A percentile compares a stretch with the other conserved stretches of the same genome.
Evolutionary conservation across 345 rosid genomes (phyloP).

Genomic region (Euclidium syriacum): DNA sequence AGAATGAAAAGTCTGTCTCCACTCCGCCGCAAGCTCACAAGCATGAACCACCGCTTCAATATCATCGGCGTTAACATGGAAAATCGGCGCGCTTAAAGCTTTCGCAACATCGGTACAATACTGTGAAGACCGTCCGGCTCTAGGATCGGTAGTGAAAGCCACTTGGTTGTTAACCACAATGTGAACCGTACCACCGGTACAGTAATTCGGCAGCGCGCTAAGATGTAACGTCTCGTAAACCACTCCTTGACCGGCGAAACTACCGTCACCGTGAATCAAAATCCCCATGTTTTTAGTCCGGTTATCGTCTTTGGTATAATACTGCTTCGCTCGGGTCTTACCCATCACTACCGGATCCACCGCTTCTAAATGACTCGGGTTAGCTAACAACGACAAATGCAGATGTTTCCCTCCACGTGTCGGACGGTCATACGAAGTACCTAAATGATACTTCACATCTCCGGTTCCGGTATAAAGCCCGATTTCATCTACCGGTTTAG

Average conservation of each 20-base stretch:
- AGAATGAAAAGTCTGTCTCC: slow-evolving; percentile 85
- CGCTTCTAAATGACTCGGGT: slow-evolving; percentile 90
- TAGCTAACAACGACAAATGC: slow-evolving; percentile 80
- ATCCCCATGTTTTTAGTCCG: slow-evolving; percentile 70
- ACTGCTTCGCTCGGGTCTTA: slow-evolving; percentile 80
- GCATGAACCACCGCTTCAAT: slow-evolving; percentile 75
- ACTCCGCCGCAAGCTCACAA: slow-evolving; percentile 82
- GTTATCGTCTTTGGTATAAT: slow-evolving; percentile 56
- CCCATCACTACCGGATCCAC: slow-evolving; percentile 83
- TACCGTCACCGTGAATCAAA: slow-evolving; percentile 87
- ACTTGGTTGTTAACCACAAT: slow-evolving; percentile 89
- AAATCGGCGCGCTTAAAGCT: slow-evolving; percentile 76
- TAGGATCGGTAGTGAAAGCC: slow-evolving; percentile 83
- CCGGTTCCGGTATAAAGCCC: slow-evolving; percentile 81
- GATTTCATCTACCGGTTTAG: slow-evolving; percentile 75
- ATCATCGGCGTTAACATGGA: slow-evolving; percentile 77
- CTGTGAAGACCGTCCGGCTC: slow-evolving; percentile 73
- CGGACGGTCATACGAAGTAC: slow-evolving; percentile 85
- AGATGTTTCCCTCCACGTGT: slow-evolving; percentile 84
- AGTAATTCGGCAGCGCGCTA: slow-evolving; percentile 80
- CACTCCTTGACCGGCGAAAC: slow-evolving; percentile 89
- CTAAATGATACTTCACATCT: slow-evolving; percentile 81
- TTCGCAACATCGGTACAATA: slow-evolving; percentile 88
- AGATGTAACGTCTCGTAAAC: slow-evolving; percentile 85
- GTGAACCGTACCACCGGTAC: slow-evolving; percentile 78